Conservation (phyloP, 1,284 basidiomycete species). For the Microbotryum scabiosae region DNA sequence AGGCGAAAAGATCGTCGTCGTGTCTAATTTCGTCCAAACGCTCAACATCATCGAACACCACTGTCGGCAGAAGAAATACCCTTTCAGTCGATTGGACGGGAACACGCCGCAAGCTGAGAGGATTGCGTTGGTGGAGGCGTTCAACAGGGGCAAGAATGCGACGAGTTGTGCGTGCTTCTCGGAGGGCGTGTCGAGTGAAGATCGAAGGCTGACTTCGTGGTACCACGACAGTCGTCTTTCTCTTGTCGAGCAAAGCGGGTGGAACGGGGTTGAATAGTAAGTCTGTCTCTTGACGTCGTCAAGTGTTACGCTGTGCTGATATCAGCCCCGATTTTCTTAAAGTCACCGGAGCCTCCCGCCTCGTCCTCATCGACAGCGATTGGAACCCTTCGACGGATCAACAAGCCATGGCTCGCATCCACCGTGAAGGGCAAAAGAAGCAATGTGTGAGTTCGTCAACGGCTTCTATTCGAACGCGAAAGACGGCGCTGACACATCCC, state of each 20-base stretch:
- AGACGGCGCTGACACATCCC: not conserved
- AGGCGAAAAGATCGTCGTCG: slow-evolving; percentile 81
- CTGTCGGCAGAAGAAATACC: slow-evolving; percentile 67
- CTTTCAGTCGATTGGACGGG: slow-evolving; percentile 80
- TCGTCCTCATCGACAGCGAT: slow-evolving; percentile 77
- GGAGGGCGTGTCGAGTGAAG: not conserved
- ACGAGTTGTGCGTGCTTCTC: slow-evolving; percentile 52
- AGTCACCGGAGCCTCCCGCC: slow-evolving; percentile 57
- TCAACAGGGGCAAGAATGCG: slow-evolving; percentile 64
- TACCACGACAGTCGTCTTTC: slow-evolving; percentile 60
- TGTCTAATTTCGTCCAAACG: slow-evolving; percentile 52
- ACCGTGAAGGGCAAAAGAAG: slow-evolving; percentile 76
- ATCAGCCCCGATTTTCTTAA: too few relatives aligned
- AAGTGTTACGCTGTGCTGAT: not conserved
- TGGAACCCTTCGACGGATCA: slow-evolving; percentile 94
- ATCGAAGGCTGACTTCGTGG: slow-evolving; percentile 33
- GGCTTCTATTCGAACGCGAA: not conserved
- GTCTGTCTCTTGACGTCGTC: slow-evolving; percentile 47
- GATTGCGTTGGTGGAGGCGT: slow-evolving; percentile 70
- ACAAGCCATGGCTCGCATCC: slow-evolving; percentile 83
- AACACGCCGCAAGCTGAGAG: slow-evolving; percentile 69
- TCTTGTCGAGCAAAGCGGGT: slow-evolving; percentile 90
- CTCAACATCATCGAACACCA: slow-evolving; percentile 83
- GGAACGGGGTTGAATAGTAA: slow-evolving; percentile 78
- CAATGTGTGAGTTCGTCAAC: slow-evolving; percentile 42